Conservation (phyloP, 2,329 filamentous ascomycete genomes). For the Fusarium camptoceras region DNA sequence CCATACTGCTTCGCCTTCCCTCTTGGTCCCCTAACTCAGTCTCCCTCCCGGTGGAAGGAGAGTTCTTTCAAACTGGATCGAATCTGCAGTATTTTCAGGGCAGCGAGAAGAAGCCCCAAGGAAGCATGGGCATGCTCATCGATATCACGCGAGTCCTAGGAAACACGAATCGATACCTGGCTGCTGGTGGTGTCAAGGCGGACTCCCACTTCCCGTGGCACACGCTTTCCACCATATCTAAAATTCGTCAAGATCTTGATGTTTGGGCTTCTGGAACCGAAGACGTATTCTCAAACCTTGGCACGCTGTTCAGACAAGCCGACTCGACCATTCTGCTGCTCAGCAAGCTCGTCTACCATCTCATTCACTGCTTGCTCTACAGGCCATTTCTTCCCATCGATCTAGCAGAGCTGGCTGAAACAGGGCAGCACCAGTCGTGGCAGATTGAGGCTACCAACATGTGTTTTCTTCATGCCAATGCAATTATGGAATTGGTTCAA, state of each 20-base stretch:
- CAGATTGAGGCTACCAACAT: slow-evolving; percentile 91
- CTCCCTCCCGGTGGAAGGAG: slow-evolving; percentile 75
- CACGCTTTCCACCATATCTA: slow-evolving; percentile 84
- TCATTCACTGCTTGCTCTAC: slow-evolving; percentile 88
- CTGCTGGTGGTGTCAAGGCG: slow-evolving; percentile 86
- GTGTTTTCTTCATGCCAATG: slow-evolving; percentile 87
- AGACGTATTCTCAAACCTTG: slow-evolving; percentile 80
- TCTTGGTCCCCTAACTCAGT: slow-evolving; percentile 75
- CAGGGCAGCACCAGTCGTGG: slow-evolving; percentile 89
- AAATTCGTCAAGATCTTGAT: slow-evolving; percentile 86
- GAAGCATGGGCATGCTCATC: slow-evolving; percentile 83
- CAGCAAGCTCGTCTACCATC: slow-evolving; percentile 87
- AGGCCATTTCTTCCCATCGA: slow-evolving; percentile 88
- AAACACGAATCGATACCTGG: slow-evolving; percentile 84
- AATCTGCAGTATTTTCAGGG: slow-evolving; percentile 80
- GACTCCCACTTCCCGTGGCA: slow-evolving; percentile 95
- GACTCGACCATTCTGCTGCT: slow-evolving; percentile 84
- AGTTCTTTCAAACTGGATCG: slow-evolving; percentile 83
- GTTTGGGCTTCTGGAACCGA: slow-evolving; percentile 86
- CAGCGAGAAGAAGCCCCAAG: slow-evolving; percentile 76
- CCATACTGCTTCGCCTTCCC: slow-evolving; percentile 79
- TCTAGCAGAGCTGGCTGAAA: slow-evolving; percentile 81
- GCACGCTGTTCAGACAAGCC: slow-evolving; percentile 78
- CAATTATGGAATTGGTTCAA: slow-evolving; percentile 85
- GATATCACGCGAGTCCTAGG: slow-evolving; percentile 87